phyloP scores from a whole-genome alignment of 139 green algal genomes.

The Coelastrella sp. region DNA sequence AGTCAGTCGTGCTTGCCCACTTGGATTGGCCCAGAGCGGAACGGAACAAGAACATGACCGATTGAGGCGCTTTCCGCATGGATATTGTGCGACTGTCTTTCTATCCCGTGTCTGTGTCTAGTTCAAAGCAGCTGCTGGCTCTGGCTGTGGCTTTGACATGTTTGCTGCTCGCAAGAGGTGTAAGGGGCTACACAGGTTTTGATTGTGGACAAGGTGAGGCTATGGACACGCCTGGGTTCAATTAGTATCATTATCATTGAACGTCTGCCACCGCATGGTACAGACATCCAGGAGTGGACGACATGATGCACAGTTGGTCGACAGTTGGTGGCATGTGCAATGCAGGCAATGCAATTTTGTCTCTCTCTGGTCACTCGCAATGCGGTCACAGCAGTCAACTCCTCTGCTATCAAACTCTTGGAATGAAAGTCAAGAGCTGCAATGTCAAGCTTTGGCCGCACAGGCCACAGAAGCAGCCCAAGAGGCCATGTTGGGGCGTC shows the following conservation, averaged over 20 bases:
- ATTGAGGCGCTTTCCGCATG: too few species aligned
- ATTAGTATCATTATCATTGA: not conserved
- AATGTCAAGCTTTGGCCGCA: conserved; percentile 32
- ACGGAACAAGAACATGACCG: too few species aligned
- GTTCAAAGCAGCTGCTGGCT: too few species aligned
- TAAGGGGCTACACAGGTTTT: conserved; percentile 5
- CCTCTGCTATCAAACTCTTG: not conserved
- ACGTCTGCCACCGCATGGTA: not conserved
- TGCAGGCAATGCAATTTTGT: conserved; percentile 23
- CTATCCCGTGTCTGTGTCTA: too few species aligned
- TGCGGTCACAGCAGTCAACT: not conserved
- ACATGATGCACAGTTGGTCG: too few species aligned
- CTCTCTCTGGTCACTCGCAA: not conserved
- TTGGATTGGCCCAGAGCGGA: too few species aligned
- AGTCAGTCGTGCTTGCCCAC: too few species aligned
- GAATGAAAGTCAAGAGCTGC: conserved; percentile 9
- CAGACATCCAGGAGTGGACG: not conserved
- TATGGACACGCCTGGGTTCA: not conserved
- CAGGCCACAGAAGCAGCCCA: not conserved
- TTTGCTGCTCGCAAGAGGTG: not conserved
- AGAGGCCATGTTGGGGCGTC: not conserved
- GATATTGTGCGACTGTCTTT: too few species aligned
- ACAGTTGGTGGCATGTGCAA: not conserved
- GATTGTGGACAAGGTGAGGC: conserved; percentile 37
- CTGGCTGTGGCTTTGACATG: not conserved